Conservation (phyloP, 495 filamentous ascomycete species). For the Delitschia confertaspora region DNA sequence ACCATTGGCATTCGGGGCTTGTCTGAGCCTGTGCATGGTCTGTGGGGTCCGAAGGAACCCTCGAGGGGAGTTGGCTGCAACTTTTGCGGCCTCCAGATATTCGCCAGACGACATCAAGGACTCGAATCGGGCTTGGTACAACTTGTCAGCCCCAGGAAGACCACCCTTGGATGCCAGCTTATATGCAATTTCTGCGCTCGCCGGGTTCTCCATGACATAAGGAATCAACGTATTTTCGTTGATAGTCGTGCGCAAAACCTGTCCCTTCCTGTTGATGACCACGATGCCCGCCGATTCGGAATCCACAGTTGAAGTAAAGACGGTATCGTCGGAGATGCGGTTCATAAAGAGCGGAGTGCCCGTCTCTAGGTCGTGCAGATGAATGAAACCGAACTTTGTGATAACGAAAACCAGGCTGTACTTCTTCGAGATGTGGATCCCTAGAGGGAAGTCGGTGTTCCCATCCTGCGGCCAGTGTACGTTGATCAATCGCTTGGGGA, state of each 20-base stretch:
- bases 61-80: conserved; percentile 90
- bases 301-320: conserved; percentile 87
- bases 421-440: conserved; percentile 91
- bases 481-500: conserved; percentile 91
- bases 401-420: conserved; percentile 95
- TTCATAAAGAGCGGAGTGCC: conserved; percentile 99
- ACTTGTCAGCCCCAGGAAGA: conserved; percentile 86
- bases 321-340: conserved; percentile 96
- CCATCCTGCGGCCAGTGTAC: conserved; percentile 96
- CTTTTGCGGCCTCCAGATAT: conserved; percentile 82
- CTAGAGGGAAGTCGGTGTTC: conserved; percentile 93
- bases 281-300: conserved; percentile 77
- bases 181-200: conserved; percentile 79
- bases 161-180: conserved; percentile 92
- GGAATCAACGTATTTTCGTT: conserved; percentile 85
- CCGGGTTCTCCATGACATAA: conserved; percentile 91
- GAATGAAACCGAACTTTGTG: conserved; percentile 98
- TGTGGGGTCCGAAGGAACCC: conserved; percentile 89
- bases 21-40: conserved; percentile 92
- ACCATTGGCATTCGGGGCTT: conserved; percentile 56
- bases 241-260: conserved; percentile 85
- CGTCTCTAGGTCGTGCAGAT: conserved; percentile 94
- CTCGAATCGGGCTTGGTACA: conserved; percentile 90
- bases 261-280: conserved; percentile 95
- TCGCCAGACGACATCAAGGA: conserved; percentile 65